These are phyloP conservation scores for Amaranthus tricolor DNA, from an alignment of 179 eudicot genomes.

Conservation along the genomic window DNA sequence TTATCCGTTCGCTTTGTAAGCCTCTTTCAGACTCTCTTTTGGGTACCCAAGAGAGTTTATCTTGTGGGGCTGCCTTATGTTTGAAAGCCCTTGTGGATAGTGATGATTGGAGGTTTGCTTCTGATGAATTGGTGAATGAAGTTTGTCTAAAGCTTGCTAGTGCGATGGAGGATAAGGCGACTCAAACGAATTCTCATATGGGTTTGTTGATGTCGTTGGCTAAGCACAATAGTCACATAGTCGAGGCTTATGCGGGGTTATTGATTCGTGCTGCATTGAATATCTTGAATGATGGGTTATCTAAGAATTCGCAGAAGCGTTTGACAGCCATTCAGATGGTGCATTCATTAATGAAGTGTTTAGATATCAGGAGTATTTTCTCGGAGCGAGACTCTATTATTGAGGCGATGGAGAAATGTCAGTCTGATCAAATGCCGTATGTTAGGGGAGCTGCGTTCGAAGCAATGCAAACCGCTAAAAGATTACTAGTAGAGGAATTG, in stretches of 20 bases:
- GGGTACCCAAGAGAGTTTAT: constrained; percentile 63
- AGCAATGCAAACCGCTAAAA: constrained; percentile 77
- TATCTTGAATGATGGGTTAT: constrained; percentile 54
- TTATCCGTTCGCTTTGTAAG: constrained; percentile 77
- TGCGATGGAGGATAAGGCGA: constrained; percentile 62
- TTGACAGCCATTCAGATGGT: constrained; percentile 92
- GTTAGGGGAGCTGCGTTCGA: constrained; percentile 93
- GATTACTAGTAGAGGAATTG: constrained; percentile 43
- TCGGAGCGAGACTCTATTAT: constrained; percentile 61
- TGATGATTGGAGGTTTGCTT: constrained; percentile 91
- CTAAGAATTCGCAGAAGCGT: constrained; percentile 65
- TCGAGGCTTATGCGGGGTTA: constrained; percentile 84
- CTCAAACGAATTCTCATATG: constrained; percentile 78
- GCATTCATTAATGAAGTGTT: constrained; percentile 72
- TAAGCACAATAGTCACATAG: constrained; percentile 62
- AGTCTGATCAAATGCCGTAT: constrained; percentile 72
- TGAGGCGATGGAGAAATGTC: constrained; percentile 84
- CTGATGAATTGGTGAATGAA: constrained; percentile 78
- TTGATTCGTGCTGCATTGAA: constrained; percentile 61
- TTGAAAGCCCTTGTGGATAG: constrained; percentile 85
- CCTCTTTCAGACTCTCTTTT: constrained; percentile 83
- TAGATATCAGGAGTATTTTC: constrained; percentile 72
- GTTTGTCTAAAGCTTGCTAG: constrained; percentile 79
- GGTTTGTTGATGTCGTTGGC: constrained; percentile 87
- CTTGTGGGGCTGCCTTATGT: constrained; percentile 95